Conservation (phyloP, 805 yeast genomes). For the Priceomyces fermenticarens region DNA sequence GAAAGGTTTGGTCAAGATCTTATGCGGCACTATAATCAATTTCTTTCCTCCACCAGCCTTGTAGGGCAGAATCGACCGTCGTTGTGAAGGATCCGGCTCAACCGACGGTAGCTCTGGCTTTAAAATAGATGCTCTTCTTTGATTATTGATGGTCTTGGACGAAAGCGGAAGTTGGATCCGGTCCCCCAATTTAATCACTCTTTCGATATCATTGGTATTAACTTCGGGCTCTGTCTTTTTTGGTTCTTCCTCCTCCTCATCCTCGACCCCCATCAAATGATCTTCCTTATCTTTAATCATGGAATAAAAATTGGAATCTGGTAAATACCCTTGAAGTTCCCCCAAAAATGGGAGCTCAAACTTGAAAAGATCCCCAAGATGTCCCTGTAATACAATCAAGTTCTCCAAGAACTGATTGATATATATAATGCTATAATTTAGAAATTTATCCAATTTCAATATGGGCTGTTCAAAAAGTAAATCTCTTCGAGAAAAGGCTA, state of each 20-base stretch:
- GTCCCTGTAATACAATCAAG: slow-evolving; percentile 21
- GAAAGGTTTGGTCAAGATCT: slow-evolving; percentile 40
- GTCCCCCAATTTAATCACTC: slow-evolving; percentile 30
- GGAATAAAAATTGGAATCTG: slow-evolving; percentile 21
- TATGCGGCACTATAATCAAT: slow-evolving; percentile 38
- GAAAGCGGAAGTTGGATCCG: slow-evolving; percentile 24
- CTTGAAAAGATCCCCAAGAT: slow-evolving; percentile 16
- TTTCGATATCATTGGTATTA: slow-evolving; percentile 14
- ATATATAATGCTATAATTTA: slow-evolving; percentile 26
- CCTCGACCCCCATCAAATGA: slow-evolving; percentile 19
- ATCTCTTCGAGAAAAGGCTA: slow-evolving; percentile 14
- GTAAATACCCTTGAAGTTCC: slow-evolving; percentile 19
- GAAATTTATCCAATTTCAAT: slow-evolving; percentile 22
- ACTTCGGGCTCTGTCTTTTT: slow-evolving; percentile 8
- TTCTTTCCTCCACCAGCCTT: slow-evolving; percentile 12
- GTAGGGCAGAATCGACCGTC: slow-evolving; percentile 2
- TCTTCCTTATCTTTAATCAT: slow-evolving; percentile 32
- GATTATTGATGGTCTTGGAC: slow-evolving; percentile 26
- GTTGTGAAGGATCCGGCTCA: background rate
- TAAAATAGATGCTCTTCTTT: slow-evolving; percentile 15
- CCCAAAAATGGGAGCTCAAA: slow-evolving; percentile 22
- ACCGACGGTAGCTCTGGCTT: background rate
- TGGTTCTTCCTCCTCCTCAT: slow-evolving; percentile 8
- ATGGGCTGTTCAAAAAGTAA: slow-evolving; percentile 26
- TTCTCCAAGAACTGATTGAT: slow-evolving; percentile 28